phyloP scores from a whole-genome alignment of 1,284 basidiomycete genomes.

The Cutaneotrichosporon sp. region DNA sequence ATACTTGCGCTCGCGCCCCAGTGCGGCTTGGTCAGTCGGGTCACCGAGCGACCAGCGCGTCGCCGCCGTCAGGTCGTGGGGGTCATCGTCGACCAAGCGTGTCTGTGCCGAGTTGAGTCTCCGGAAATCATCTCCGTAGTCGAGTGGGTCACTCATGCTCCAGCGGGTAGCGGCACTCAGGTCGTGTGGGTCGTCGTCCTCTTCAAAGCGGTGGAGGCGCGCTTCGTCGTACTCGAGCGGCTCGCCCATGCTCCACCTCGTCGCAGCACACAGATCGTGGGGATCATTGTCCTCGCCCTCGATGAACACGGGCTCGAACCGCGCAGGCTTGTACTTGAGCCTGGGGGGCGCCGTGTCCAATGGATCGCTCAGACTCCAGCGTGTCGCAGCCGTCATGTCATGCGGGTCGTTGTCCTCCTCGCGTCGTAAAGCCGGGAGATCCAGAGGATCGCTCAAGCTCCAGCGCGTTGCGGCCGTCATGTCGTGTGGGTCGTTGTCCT shows the following conservation, averaged over 20 bases:
- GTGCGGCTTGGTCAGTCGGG: neutral
- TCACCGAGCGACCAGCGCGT: constrained; percentile 1
- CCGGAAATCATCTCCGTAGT: neutral
- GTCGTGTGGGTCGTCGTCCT: constrained; percentile 2
- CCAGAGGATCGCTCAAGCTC: neutral
- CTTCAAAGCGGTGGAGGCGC: neutral
- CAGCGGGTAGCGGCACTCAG: neutral
- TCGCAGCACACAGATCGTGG: neutral
- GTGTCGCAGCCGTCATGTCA: neutral
- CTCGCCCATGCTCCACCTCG: neutral
- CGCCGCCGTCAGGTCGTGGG: neutral
- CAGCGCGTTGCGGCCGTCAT: constrained; percentile 1
- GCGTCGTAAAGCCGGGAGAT: neutral
- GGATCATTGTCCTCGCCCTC: neutral
- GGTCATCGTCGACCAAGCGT: constrained; percentile 1
- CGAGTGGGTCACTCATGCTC: constrained; percentile 3
- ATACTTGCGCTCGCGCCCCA: neutral
- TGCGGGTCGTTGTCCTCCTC: constrained; percentile 1
- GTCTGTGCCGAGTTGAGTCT: neutral
- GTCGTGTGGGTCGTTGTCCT: constrained; percentile 5
- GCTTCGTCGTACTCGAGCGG: neutral
- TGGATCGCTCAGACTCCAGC: constrained; percentile 1
- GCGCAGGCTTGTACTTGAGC: neutral
- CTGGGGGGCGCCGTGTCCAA: neutral
- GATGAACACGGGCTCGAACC: constrained; percentile 1